Percentiles rank a stretch among this genome's conserved stretches.
Conservation (phyloP, 2,329 filamentous ascomycete genomes). For the Chaetomium strumarium region DNA sequence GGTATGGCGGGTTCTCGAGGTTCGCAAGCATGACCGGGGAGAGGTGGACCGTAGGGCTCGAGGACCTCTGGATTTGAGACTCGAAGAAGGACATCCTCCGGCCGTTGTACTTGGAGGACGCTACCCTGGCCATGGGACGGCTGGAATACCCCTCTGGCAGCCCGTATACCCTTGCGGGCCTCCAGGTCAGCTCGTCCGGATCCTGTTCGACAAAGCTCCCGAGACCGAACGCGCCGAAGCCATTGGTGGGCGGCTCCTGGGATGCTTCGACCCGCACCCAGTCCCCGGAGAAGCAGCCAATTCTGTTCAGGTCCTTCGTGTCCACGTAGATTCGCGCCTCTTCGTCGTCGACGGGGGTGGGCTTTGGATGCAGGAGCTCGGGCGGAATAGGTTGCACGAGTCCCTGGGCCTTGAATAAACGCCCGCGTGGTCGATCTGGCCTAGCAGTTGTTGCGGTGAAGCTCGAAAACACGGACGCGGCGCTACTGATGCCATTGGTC, state of each 20-base stretch:
- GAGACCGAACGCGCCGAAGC: constrained; percentile 60
- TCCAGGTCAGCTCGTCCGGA: constrained; percentile 62
- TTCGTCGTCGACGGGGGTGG: constrained; percentile 71
- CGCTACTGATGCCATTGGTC: constrained; percentile 70
- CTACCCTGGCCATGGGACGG: constrained; percentile 55
- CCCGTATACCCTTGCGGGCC: constrained; percentile 82
- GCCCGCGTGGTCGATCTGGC: constrained; percentile 64
- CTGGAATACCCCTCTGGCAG: constrained; percentile 69
- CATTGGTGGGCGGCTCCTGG: constrained; percentile 65
- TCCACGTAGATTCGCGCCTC: constrained; percentile 88
- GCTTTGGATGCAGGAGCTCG: constrained; percentile 79
- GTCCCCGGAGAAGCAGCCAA: constrained; percentile 95
- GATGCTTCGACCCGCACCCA: constrained; percentile 84
- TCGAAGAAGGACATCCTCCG: constrained; percentile 59
- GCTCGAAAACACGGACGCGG: constrained; percentile 82
- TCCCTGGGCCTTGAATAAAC: constrained; percentile 78
- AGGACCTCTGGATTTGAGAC: constrained; percentile 57
- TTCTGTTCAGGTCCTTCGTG: constrained; percentile 74
- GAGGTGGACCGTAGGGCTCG: constrained; percentile 61
- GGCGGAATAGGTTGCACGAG: constrained; percentile 65
- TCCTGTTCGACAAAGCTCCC: constrained; percentile 60
- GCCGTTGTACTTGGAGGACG: constrained; percentile 45
- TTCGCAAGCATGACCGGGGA: constrained; percentile 87
- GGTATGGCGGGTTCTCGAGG: constrained; percentile 68
- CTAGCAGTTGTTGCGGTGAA: constrained; percentile 80